Conservation (phyloP, 257 asterid species). For the Cynanchum wilfordii region DNA sequence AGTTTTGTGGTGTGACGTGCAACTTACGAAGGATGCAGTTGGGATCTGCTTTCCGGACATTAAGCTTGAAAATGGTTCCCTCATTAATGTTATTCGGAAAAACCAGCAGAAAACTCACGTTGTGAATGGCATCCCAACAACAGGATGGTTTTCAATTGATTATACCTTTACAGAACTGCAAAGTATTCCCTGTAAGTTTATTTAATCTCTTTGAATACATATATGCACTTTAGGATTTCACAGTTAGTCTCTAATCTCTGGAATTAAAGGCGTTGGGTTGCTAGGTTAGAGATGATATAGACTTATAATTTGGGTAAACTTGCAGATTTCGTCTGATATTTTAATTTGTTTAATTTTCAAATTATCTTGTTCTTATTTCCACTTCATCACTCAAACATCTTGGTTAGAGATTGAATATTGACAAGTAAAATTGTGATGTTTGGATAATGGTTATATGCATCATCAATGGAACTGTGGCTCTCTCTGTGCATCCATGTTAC, state of each 20-base stretch:
- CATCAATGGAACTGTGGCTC: background rate
- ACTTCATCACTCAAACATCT: background rate
- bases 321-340: background rate
- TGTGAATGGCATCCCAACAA: conserved; percentile 43
- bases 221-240: too few relatives aligned
- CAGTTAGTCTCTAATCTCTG: background rate
- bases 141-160: conserved; percentile 67
- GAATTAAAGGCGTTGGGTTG: background rate
- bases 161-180: conserved; percentile 39
- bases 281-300: background rate
- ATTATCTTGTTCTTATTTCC: background rate
- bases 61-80: conserved; percentile 51
- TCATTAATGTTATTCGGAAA: background rate
- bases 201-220: background rate
- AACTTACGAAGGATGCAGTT: conserved; percentile 72
- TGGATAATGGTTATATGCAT: background rate
- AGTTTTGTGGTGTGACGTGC: conserved; percentile 70
- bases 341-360: background rate
- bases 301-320: background rate
- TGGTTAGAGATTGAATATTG: background rate
- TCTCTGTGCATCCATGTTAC: background rate
- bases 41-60: conserved; percentile 71
- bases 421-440: background rate
- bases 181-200: conserved; percentile 41
- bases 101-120: conserved; percentile 26